These are phyloP conservation scores for Scheffersomyces cryptocercus DNA, from an alignment of 1,139 yeast genomes.

Conservation along the genomic window DNA sequence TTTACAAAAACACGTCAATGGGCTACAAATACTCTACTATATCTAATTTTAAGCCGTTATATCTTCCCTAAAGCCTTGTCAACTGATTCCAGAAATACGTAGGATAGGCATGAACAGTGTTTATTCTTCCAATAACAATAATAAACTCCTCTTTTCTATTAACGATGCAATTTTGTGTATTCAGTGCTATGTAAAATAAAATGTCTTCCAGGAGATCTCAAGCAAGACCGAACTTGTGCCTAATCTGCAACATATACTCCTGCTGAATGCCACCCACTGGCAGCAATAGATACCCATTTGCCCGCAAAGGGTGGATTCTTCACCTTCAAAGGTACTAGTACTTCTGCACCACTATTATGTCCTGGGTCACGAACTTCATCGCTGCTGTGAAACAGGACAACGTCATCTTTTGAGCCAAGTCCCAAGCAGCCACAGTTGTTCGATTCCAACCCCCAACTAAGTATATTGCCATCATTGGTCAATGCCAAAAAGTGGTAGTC, in stretches of 20 bases:
- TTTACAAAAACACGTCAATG: too few species aligned
- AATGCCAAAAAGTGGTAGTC: constrained; percentile 74
- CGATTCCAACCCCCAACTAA: constrained; percentile 73
- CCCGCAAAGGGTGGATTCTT: constrained; percentile 30
- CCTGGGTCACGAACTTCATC: constrained; percentile 25
- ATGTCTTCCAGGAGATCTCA: too few species aligned
- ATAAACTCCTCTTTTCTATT: too few species aligned
- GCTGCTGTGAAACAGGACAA: constrained; percentile 15
- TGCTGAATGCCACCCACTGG: constrained; percentile 84
- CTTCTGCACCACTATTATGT: constrained; percentile 38
- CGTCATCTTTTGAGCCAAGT: constrained; percentile 45
- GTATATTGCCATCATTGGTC: constrained; percentile 57
- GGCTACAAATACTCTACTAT: too few species aligned
- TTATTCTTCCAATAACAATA: too few species aligned
- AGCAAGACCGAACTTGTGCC: neutral
- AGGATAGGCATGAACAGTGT: too few species aligned
- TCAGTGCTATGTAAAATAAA: too few species aligned
- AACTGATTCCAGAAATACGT: too few species aligned
- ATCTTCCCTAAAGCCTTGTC: too few species aligned
- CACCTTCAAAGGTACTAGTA: constrained; percentile 47
- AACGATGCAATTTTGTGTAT: too few species aligned
- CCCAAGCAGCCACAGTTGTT: constrained; percentile 71
- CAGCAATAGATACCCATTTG: constrained; percentile 54
- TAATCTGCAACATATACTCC: constrained; percentile 36
- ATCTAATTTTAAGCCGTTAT: too few species aligned